These are phyloP conservation scores for Botrytis byssoidea DNA, from an alignment of 2,329 filamentous ascomycete species.

Conservation along the genomic window DNA sequence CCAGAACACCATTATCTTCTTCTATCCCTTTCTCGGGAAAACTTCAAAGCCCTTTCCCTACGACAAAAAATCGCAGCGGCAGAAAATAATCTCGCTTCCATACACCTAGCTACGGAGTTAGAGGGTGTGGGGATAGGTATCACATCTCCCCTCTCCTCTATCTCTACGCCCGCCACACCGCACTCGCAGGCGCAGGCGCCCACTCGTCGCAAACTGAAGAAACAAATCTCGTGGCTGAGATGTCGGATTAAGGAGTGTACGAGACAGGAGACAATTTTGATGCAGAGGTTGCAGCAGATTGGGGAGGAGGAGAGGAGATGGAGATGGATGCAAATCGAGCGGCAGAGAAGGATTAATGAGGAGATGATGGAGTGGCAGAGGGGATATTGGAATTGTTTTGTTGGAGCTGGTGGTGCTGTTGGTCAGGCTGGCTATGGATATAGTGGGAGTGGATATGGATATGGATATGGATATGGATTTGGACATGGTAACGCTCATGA, in stretches of 20 bases:
- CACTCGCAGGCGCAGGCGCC: neutral
- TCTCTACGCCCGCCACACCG: neutral
- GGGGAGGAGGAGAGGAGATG: constrained; percentile 51
- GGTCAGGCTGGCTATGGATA: neutral
- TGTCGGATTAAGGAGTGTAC: constrained; percentile 46
- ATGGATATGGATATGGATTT: neutral
- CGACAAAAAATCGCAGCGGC: constrained; percentile 42
- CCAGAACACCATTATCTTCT: constrained; percentile 50
- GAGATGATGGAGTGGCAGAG: neutral
- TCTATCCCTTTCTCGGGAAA: constrained; percentile 44
- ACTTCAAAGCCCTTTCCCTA: constrained; percentile 41
- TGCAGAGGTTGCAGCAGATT: constrained; percentile 50
- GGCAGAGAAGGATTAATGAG: constrained; percentile 1
- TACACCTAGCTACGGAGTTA: neutral
- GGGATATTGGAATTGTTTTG: neutral
- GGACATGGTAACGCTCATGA: neutral
- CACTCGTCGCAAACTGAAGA: constrained; percentile 32
- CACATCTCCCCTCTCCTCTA: neutral
- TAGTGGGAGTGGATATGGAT: neutral
- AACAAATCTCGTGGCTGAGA: constrained; percentile 45
- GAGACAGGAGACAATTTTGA: constrained; percentile 48
- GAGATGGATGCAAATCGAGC: constrained; percentile 32
- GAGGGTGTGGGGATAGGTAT: neutral
- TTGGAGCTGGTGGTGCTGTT: neutral
- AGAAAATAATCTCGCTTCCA: constrained; percentile 38